phyloP scores from a whole-genome alignment of 768 basidiomycete species.

The Phaeotremella skinneri region DNA sequence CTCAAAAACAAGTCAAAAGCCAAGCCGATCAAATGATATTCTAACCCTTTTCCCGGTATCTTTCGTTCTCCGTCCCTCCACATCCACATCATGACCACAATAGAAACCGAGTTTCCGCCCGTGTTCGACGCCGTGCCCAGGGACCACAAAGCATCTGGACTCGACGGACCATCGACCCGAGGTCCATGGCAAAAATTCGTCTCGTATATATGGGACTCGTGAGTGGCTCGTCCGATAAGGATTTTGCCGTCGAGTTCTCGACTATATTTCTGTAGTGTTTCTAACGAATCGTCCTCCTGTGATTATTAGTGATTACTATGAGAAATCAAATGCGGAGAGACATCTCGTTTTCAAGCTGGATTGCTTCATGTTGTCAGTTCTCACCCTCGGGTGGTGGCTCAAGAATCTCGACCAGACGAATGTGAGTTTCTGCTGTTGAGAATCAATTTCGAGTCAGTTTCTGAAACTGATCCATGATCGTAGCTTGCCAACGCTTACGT shows the following conservation, averaged over 20 bases:
- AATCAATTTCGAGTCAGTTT: too few relatives aligned
- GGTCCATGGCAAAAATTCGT: neutral
- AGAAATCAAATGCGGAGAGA: slow-evolving; percentile 30
- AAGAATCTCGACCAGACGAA: slow-evolving; percentile 33
- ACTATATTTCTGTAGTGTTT: neutral
- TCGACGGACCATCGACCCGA: neutral
- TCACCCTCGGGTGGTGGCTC: slow-evolving; percentile 29
- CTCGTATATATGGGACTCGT: slow-evolving; percentile 10
- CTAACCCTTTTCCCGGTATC: neutral
- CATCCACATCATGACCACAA: neutral
- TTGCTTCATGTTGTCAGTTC: slow-evolving; percentile 20
- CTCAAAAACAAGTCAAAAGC: too few relatives aligned
- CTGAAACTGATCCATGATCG: too few relatives aligned
- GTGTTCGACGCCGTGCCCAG: neutral
- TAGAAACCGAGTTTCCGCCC: neutral
- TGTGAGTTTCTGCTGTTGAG: neutral
- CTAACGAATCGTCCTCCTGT: too few relatives aligned
- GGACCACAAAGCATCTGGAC: neutral
- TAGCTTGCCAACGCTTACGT: too few relatives aligned
- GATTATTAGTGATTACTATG: slow-evolving; percentile 26
- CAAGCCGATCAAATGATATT: too few relatives aligned
- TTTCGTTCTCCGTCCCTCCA: neutral
- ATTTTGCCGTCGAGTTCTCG: too few relatives aligned
- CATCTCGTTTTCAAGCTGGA: slow-evolving; percentile 32
- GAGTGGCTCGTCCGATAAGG: slow-evolving; percentile 11